phyloP scores from a whole-genome alignment of 129 eudicot species.

The Helianthus annuus region DNA sequence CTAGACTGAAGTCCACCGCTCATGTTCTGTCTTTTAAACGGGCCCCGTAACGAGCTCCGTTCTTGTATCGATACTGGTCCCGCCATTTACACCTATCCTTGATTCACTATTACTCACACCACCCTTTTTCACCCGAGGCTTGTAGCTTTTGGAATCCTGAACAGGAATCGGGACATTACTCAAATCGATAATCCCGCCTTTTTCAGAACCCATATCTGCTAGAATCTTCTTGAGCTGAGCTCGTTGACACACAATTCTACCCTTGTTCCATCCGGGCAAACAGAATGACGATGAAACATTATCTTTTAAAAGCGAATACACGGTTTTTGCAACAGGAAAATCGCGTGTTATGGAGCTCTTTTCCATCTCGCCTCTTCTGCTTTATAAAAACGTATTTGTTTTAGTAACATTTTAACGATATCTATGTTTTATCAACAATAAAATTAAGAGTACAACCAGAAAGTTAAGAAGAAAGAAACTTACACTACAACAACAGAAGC shows the following conservation, averaged over 20 bases:
- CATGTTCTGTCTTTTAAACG: slow-evolving; percentile 25
- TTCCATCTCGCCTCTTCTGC: slow-evolving; percentile 97
- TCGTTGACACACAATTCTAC: slow-evolving; percentile 82
- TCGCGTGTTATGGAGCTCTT: slow-evolving; percentile 78
- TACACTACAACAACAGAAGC: slow-evolving; percentile 86
- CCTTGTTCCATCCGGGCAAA: slow-evolving; percentile 97
- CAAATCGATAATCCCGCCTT: slow-evolving; percentile 38
- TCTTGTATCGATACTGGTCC: slow-evolving; percentile 32
- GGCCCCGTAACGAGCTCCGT: slow-evolving; percentile 51
- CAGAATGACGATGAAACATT: slow-evolving; percentile 67
- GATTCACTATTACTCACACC: slow-evolving; percentile 33
- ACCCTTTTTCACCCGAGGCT: slow-evolving; percentile 28
- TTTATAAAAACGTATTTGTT: slow-evolving; percentile 21
- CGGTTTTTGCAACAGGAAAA: slow-evolving; percentile 79
- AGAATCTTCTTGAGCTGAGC: slow-evolving; percentile 71
- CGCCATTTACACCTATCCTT: slow-evolving; percentile 39
- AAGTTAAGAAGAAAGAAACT: slow-evolving; percentile 33
- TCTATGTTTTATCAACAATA: background rate
- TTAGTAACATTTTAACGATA: background rate
- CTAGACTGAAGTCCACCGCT: slow-evolving; percentile 5
- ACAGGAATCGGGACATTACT: slow-evolving; percentile 56
- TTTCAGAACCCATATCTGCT: slow-evolving; percentile 41
- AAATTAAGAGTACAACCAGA: slow-evolving; percentile 6
- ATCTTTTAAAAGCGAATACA: slow-evolving; percentile 64
- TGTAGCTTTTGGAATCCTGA: slow-evolving; percentile 35